A percentile compares a stretch with the other conserved stretches of the same genome.
phyloP scores from a whole-genome alignment of 805 yeast species.

The Myxozyma udenii region DNA sequence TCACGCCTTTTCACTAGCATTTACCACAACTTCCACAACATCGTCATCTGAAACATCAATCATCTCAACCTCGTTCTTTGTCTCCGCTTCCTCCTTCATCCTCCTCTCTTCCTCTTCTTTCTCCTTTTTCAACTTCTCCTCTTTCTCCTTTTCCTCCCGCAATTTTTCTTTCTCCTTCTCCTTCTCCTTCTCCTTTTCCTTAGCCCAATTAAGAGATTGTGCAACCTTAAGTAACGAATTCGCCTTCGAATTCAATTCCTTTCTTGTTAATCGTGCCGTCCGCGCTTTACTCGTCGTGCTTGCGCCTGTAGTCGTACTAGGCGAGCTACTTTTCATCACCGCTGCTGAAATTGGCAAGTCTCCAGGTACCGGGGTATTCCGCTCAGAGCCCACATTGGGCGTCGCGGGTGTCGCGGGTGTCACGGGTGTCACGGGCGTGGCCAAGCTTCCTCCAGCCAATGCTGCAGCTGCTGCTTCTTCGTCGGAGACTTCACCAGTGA shows the following conservation, averaged over 20 bases:
- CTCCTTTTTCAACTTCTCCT: not conserved
- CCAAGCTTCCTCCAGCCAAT: no score
- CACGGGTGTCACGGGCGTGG: no score
- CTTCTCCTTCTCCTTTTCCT: not conserved
- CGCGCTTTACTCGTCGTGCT: slow-evolving; percentile 7
- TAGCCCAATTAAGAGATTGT: not conserved
- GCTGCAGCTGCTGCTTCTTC: no score
- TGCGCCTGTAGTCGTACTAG: not conserved
- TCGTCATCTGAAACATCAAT: not conserved
- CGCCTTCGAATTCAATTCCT: slow-evolving; percentile 31
- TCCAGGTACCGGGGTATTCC: not conserved
- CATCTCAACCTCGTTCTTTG: not conserved
- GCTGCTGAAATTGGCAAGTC: no score
- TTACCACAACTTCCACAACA: not conserved
- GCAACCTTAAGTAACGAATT: slow-evolving; percentile 24
- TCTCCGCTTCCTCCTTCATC: not conserved
- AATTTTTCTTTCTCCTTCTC: slow-evolving; percentile 2
- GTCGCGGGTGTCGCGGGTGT: no score
- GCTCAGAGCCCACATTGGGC: not conserved
- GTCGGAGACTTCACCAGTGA: no score
- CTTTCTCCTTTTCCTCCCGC: not conserved
- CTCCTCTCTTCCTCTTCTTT: not conserved
- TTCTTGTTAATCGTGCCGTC: slow-evolving; percentile 21
- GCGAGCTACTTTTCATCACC: no score
- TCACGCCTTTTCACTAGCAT: not conserved